These are phyloP conservation scores for Quercus agrifolia DNA, from an alignment of 306 rosid species.

Conservation along the genomic window DNA sequence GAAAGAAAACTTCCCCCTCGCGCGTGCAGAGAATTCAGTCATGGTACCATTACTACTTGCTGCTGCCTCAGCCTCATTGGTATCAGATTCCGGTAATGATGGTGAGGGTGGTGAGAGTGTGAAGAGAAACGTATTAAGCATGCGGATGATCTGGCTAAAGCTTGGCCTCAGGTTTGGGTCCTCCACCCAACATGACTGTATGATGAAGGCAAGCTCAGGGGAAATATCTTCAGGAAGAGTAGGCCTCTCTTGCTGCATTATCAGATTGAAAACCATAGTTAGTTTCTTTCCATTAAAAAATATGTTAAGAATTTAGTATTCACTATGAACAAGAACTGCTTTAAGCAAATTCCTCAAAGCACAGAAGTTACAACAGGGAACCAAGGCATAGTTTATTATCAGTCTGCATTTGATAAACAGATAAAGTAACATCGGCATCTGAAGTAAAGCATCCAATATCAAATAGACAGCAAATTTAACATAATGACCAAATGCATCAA, in stretches of 20 bases:
- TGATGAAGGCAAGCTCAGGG: slow-evolving; percentile 70
- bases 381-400: not conserved
- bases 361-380: not conserved
- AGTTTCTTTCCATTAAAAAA: not conserved
- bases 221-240: slow-evolving; percentile 67
- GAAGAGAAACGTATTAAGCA: slow-evolving; percentile 73
- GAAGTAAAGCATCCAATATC: not conserved
- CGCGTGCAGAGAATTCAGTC: slow-evolving; percentile 58
- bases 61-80: slow-evolving; percentile 41
- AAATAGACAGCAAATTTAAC: not conserved
- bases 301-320: not conserved
- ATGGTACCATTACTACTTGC: slow-evolving; percentile 54
- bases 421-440: slow-evolving; percentile 7
- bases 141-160: slow-evolving; percentile 78
- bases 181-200: slow-evolving; percentile 96
- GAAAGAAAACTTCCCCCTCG: slow-evolving; percentile 77
- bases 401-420: not conserved
- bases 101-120: slow-evolving; percentile 58
- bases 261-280: slow-evolving; percentile 32
- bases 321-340: not conserved
- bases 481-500: slow-evolving; percentile 8
- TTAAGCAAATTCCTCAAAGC: slow-evolving; percentile 15
- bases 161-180: slow-evolving; percentile 84
- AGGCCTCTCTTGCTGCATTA: slow-evolving; percentile 92
- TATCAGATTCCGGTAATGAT: slow-evolving; percentile 40